phyloP scores from a whole-genome alignment of 1,284 basidiomycete genomes.

The Butyriboletus appendiculatus region DNA sequence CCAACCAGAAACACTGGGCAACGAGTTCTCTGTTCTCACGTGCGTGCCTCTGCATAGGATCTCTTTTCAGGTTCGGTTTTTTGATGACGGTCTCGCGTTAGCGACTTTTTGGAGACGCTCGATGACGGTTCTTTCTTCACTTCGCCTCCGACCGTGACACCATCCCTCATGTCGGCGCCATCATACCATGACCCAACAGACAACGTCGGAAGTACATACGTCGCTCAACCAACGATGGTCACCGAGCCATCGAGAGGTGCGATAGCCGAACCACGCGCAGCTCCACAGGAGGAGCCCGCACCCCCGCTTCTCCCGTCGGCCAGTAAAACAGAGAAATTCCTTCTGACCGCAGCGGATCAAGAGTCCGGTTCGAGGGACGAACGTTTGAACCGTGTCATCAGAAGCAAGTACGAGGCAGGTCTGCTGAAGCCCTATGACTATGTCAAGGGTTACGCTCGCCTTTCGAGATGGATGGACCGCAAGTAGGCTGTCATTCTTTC shows the following conservation, averaged over 20 bases:
- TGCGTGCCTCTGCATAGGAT: constrained; percentile 39
- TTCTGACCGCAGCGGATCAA: constrained; percentile 95
- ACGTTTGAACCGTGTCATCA: constrained; percentile 88
- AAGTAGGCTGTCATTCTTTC: constrained; percentile 53
- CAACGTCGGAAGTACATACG: constrained; percentile 13
- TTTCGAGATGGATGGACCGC: constrained; percentile 94
- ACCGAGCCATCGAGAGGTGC: constrained; percentile 15
- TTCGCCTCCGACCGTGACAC: constrained; percentile 48
- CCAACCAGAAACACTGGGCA: constrained; percentile 69
- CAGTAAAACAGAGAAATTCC: constrained; percentile 83
- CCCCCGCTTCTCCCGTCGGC: constrained; percentile 60
- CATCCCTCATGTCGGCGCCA: constrained; percentile 51
- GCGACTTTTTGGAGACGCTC: constrained; percentile 80
- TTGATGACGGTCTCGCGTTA: constrained; percentile 31
- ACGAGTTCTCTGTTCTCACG: constrained; percentile 82
- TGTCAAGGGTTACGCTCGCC: constrained; percentile 88
- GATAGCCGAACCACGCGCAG: constrained; percentile 19
- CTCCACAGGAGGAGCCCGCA: constrained; percentile 25
- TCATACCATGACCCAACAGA: constrained; percentile 33
- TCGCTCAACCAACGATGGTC: constrained; percentile 18
- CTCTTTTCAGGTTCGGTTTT: neutral
- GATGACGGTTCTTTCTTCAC: constrained; percentile 74
- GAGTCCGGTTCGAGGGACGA: constrained; percentile 90
- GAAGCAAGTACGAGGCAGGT: constrained; percentile 96
- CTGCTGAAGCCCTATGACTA: constrained; percentile 96